phyloP scores from a whole-genome alignment of 2,329 filamentous ascomycete genomes.

The Ophiosphaerella korrae region DNA sequence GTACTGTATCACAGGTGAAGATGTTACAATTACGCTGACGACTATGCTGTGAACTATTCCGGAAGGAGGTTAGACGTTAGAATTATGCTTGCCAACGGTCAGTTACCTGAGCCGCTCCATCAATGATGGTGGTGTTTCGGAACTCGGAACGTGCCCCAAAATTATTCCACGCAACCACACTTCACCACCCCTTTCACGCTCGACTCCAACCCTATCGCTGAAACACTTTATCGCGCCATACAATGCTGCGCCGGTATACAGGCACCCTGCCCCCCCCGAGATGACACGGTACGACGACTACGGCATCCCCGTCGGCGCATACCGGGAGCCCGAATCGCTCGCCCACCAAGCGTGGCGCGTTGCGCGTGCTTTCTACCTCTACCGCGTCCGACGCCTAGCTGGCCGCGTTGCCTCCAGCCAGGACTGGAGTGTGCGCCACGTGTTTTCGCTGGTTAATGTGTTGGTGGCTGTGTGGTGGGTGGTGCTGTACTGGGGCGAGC shows the following conservation, averaged over 20 bases:
- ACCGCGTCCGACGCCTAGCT: constrained; percentile 34
- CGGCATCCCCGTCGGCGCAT: constrained; percentile 45
- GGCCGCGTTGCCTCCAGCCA: constrained; percentile 13
- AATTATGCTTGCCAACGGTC: no score
- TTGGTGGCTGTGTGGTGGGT: constrained; percentile 76
- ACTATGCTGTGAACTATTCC: no score
- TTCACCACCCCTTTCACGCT: constrained; percentile 12
- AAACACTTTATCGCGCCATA: background rate
- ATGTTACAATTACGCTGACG: no score
- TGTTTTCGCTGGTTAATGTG: constrained; percentile 46
- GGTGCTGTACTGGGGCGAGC: constrained; percentile 83
- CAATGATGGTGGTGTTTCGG: no score
- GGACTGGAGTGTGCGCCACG: constrained; percentile 30
- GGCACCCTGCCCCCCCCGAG: background rate
- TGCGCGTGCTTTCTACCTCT: constrained; percentile 37
- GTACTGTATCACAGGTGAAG: no score
- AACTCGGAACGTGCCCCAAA: no score
- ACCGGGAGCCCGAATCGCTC: constrained; percentile 43
- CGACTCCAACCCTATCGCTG: constrained; percentile 1
- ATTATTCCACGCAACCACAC: background rate
- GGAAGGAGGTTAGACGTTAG: no score
- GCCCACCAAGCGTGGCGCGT: constrained; percentile 36
- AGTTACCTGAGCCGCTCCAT: no score
- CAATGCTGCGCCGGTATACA: constrained; percentile 36
- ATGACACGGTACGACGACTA: constrained; percentile 49